Evolutionary conservation across 2,329 filamentous ascomycete genomes (phyloP).

Genomic region (Ilyonectria robusta): DNA sequence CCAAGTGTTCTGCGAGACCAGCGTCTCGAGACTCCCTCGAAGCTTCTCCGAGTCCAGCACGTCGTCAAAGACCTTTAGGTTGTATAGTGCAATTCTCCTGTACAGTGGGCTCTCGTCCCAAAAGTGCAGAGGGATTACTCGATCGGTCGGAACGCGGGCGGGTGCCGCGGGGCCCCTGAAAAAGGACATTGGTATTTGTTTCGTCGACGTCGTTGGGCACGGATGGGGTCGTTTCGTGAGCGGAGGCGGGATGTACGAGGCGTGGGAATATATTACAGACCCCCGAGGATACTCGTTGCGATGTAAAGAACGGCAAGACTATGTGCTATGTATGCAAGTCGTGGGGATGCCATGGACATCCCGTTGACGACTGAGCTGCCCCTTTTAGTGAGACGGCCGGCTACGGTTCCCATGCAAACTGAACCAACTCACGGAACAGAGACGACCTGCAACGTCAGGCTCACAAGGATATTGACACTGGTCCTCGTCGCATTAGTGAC

Average conservation of each 20-base stretch:
- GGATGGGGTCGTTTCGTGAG: not conserved
- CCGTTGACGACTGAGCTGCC: not conserved
- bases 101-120: conserved; percentile 29
- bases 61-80: conserved; percentile 28
- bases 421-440: not conserved
- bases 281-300: not conserved
- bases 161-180: conserved; percentile 20
- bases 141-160: conserved; percentile 15
- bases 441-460: not conserved
- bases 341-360: not conserved
- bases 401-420: not conserved
- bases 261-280: not conserved
- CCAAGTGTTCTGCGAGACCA: conserved; percentile 19
- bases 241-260: not conserved
- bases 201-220: not conserved
- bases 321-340: not conserved
- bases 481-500: no score
- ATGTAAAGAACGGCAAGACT: not conserved
- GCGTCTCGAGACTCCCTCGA: conserved; percentile 24
- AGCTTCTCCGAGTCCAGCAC: conserved; percentile 27
- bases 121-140: conserved; percentile 22
- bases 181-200: conserved; percentile 14
- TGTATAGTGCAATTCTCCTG: conserved; percentile 27
- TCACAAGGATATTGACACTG: not conserved
- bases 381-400: not conserved